A percentile compares a stretch with the other conserved stretches of the same genome.
These are phyloP conservation scores for Scenedesmus sp. DNA, from an alignment of 163 green algal species.

Conservation along the genomic window DNA sequence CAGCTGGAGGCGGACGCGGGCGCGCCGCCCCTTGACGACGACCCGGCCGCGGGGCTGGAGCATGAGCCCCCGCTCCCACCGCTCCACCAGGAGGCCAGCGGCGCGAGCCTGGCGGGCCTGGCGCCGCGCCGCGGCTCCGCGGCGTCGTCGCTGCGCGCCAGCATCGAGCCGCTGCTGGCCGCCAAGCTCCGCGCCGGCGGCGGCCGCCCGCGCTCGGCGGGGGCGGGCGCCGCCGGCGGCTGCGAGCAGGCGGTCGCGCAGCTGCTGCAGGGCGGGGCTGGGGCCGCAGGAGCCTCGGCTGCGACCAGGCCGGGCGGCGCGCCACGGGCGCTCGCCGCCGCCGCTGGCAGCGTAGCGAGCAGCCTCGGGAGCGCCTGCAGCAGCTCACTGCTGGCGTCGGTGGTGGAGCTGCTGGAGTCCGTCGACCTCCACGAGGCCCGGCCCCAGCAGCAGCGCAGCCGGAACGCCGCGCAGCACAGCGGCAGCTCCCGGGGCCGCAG, in stretches of 20 bases:
- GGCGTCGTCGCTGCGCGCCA: conserved; percentile 4
- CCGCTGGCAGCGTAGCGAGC: background rate
- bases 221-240: background rate
- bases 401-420: conserved; percentile 10
- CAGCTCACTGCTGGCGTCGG: background rate
- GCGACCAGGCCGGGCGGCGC: too few species aligned
- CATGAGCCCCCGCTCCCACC: background rate
- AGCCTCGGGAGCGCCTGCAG: background rate
- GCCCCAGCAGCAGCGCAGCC: background rate
- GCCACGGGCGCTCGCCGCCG: background rate
- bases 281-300: too few species aligned
- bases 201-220: too few species aligned
- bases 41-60: background rate
- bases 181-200: too few species aligned
- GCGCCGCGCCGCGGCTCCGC: too few species aligned
- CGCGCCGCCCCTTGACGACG: too few species aligned
- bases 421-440: background rate
- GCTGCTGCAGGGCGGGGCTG: background rate
- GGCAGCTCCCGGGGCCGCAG: background rate
- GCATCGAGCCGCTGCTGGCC: conserved; percentile 14
- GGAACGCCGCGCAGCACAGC: background rate
- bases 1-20: too few species aligned
- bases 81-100: conserved; percentile 4
- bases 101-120: background rate
- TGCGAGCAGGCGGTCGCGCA: background rate